Evolutionary conservation across 1,284 basidiomycete genomes (phyloP), one percentile per base, ranked within the genome.

Genomic region (Tetrapyrgos nigripes): DNA sequence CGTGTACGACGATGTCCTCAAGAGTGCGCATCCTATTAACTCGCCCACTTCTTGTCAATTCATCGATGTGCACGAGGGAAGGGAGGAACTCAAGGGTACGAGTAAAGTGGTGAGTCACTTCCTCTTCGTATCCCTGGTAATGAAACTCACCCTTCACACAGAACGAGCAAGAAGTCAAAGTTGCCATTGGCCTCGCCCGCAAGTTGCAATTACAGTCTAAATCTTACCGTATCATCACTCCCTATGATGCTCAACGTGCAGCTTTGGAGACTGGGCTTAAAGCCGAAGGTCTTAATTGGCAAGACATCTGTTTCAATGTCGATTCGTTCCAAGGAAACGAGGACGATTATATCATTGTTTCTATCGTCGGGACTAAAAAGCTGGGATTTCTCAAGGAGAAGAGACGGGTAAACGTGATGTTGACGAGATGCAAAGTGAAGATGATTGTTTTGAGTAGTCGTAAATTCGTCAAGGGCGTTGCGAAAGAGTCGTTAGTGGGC

Each of bases 391-490:
- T 90, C 23, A 66, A 67, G 21, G 83, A 84, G 64, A 63, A 79
- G 8, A 79, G 84, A 40, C 79, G 87, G 17, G 80, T 83, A 51
- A 89, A 89, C 81, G 88, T 89, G 43, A 88, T 89, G 85, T 82
- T 85, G 6, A 85, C 82, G 55, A 82, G 88, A 28, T 89, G 86
- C 77, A 88, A 86, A 69, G 79, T 74, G 47, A 84, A 85, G 35
- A 89, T 91, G 88, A 83, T 84, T 58, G 86, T 91, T 64, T 76
- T 84, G 51, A 79, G 85, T 26, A 87, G 78, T 61, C 76, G 78
- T 64, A 70, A 73, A 23, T 91, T 92, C 66, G 72, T 91, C 33
- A 62, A 64, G 24, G 79, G 79, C 19, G 66, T 70, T 66, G 87
- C 82, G 29, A 66, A 70, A 19, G 64, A 73, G 8, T 82, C 80